Percentiles rank a stretch among this genome's conserved stretches.
Conservation (phyloP, 1,139 yeast genomes). For the Suhomyces yuchorum region DNA sequence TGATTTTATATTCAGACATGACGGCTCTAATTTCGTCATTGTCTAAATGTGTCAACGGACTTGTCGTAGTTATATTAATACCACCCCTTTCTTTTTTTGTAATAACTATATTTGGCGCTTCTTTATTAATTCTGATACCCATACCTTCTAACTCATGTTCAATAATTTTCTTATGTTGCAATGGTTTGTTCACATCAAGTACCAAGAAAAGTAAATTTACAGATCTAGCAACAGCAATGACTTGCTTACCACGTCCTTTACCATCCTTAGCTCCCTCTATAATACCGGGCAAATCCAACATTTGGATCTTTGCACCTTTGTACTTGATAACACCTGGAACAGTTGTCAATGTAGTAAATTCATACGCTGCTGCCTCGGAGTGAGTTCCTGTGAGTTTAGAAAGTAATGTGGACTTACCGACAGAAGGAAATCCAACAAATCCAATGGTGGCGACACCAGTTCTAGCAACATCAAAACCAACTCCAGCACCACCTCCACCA, state of each 20-base stretch:
- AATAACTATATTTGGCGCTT: constrained; percentile 88
- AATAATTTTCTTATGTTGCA: constrained; percentile 88
- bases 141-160: constrained; percentile 96
- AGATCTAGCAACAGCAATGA: constrained; percentile 96
- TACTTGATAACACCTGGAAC: constrained; percentile 96
- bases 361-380: constrained; percentile 96
- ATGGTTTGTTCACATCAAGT: constrained; percentile 92
- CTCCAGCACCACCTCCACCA: constrained; percentile 85
- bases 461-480: constrained; percentile 95
- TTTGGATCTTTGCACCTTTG: constrained; percentile 96
- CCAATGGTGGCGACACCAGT: constrained; percentile 98
- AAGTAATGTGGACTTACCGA: constrained; percentile 90
- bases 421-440: constrained; percentile 97
- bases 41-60: constrained; percentile 87
- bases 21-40: constrained; percentile 94
- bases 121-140: constrained; percentile 89
- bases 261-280: constrained; percentile 99
- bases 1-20: constrained; percentile 90
- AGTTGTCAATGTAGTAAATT: constrained; percentile 94
- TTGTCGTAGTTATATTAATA: constrained; percentile 87
- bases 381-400: constrained; percentile 92
- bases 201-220: constrained; percentile 91
- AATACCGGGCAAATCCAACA: constrained; percentile 98
- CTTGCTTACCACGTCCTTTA: constrained; percentile 98
- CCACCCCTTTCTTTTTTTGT: constrained; percentile 97